Evolutionary conservation across 176 grass and related monocot species (phyloP).

Genomic region (Stipa capillata): DNA sequence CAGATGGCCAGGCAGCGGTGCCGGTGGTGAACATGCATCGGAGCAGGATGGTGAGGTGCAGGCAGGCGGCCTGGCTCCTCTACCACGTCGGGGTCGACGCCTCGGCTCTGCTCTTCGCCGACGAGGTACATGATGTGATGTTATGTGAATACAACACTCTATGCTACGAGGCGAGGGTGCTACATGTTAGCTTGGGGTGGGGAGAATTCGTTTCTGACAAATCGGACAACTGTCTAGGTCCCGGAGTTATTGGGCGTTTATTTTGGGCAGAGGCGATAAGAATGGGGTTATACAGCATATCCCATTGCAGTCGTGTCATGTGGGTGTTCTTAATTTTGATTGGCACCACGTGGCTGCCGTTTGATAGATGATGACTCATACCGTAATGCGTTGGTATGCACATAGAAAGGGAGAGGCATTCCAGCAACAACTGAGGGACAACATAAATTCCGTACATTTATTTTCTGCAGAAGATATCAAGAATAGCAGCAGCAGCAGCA

Average conservation of each 20-base stretch:
- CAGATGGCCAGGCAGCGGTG: slow-evolving; percentile 32
- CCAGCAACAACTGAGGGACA: neutral
- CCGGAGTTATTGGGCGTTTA: slow-evolving; percentile 33
- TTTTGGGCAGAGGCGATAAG: slow-evolving; percentile 19
- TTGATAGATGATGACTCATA: neutral
- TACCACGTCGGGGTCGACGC: slow-evolving; percentile 58
- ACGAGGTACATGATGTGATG: slow-evolving; percentile 42
- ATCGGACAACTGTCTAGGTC: slow-evolving; percentile 35
- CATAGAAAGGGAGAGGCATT: neutral
- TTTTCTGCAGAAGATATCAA: neutral
- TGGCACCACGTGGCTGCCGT: slow-evolving; percentile 30
- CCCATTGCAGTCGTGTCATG: slow-evolving; percentile 23
- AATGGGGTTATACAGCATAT: slow-evolving; percentile 16
- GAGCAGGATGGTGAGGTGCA: slow-evolving; percentile 46
- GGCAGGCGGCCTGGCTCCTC: slow-evolving; percentile 61
- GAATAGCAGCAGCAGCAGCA: neutral
- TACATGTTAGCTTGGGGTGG: neutral
- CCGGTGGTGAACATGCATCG: slow-evolving; percentile 49
- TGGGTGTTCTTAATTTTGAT: slow-evolving; percentile 30
- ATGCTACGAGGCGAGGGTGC: neutral
- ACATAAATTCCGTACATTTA: neutral
- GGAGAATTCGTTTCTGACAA: slow-evolving; percentile 14
- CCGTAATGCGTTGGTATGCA: neutral
- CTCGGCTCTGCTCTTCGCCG: slow-evolving; percentile 51
- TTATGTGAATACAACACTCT: neutral